phyloP scores from a whole-genome alignment of 1,284 basidiomycete species.

The Exsudoporus floridanus region DNA sequence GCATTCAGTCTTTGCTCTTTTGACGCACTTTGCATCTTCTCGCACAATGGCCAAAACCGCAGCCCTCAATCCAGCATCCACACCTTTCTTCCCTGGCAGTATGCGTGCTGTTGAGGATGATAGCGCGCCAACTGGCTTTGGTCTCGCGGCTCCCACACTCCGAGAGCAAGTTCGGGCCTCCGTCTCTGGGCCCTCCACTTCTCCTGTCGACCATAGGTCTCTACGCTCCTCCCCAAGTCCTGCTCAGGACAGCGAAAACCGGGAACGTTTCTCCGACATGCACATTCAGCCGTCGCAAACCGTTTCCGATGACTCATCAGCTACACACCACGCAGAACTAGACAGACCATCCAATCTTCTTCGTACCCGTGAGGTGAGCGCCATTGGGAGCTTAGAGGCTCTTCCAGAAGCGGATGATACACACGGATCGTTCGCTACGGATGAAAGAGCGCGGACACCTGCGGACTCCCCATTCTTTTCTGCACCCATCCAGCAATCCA shows the following conservation, averaged over 20 bases:
- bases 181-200: conserved; percentile 54
- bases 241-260: conserved; percentile 38
- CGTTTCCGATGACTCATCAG: conserved; percentile 45
- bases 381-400: conserved; percentile 51
- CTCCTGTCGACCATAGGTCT: conserved; percentile 64
- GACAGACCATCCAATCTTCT: conserved; percentile 44
- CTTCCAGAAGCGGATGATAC: conserved; percentile 56
- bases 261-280: conserved; percentile 26
- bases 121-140: conserved; percentile 39
- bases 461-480: conserved; percentile 39
- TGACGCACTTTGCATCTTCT: conserved; percentile 17
- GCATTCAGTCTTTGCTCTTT: conserved; percentile 15
- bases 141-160: conserved; percentile 47
- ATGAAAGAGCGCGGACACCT: conserved; percentile 32
- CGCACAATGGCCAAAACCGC: conserved; percentile 68
- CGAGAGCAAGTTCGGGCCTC: conserved; percentile 58
- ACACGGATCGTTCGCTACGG: conserved; percentile 24
- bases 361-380: conserved; percentile 50
- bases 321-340: conserved; percentile 46
- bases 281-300: conserved; percentile 37
- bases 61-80: conserved; percentile 74
- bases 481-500: conserved; percentile 29
- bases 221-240: conserved; percentile 70
- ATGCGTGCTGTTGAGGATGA: conserved; percentile 58
- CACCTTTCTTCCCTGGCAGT: conserved; percentile 77